Evolutionary conservation across 129 eudicot species (phyloP).

Genomic region (Scalesia atractyloides): DNA sequence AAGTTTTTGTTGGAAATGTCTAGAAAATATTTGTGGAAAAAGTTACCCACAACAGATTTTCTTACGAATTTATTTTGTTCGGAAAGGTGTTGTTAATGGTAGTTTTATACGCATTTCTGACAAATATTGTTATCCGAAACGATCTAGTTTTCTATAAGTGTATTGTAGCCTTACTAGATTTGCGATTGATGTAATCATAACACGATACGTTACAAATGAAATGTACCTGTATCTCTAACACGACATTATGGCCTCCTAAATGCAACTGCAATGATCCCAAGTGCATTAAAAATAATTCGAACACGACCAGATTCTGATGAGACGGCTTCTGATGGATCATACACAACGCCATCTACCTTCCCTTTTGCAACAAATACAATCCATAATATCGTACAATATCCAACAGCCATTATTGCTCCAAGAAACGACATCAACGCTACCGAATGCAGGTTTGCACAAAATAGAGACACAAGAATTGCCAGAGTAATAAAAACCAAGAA

Average conservation of each 20-base stretch:
- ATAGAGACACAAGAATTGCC: slow-evolving; percentile 45
- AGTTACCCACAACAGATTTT: no score
- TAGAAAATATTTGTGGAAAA: no score
- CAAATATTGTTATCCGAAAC: no score
- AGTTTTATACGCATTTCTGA: no score
- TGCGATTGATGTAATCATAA: background rate
- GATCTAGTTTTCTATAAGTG: no score
- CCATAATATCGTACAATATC: slow-evolving; percentile 51
- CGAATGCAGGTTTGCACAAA: slow-evolving; percentile 61
- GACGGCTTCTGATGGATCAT: slow-evolving; percentile 10
- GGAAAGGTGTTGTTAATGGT: no score
- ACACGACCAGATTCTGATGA: slow-evolving; percentile 17
- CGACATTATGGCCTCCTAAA: slow-evolving; percentile 88
- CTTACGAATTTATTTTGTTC: no score
- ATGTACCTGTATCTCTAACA: slow-evolving; percentile 75
- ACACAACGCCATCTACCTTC: slow-evolving; percentile 19
- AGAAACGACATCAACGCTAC: slow-evolving; percentile 40
- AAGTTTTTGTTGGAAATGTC: no score
- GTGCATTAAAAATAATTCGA: slow-evolving; percentile 41
- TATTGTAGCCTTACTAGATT: background rate
- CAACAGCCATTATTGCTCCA: slow-evolving; percentile 55
- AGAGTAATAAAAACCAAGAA: slow-evolving; percentile 51
- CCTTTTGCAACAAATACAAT: slow-evolving; percentile 38
- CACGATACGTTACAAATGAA: background rate
- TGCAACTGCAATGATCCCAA: slow-evolving; percentile 52